Base-by-base conservation (phyloP, 257 asterid genomes). In the Forsythia viridissima region DNA sequence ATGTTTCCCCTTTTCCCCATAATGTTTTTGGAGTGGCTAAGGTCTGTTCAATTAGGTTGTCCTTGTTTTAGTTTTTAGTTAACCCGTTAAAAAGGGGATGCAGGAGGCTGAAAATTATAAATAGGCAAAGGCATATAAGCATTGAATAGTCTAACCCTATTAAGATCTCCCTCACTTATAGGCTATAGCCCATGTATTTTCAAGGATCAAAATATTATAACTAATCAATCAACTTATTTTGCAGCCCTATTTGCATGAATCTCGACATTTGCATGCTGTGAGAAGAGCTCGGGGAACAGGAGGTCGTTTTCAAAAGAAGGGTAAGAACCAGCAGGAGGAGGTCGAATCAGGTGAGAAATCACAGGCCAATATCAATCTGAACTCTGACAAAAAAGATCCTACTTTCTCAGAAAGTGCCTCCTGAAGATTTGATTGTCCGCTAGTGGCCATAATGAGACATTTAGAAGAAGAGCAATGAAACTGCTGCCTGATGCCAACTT, bases 201-300 rank as follows among this genome's bases (percentile, higher is more conserved):
- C 63, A 0, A 16, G 21, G 3, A 18, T 16, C 61, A n/a, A 52
- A 4, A n/a, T 52, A 52, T 13, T 52, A 16, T 7, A 0, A 16
- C 24, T 52, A 52, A 52, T 18, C 21, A 18, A 13, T 52, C 9
- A 52, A 52, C 63, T 52, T 52, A 72, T 80, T 70, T 79, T 78
- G 91, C 96, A 91, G 98, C 97, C 97, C 24, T 94, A 94, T 85
- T 86, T 94, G 92, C 97, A 94, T 72, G 98, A 94, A 84, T 94
- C 97, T 81, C 92, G 97, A 61, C 97, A 94, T 84, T 80, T 85
- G 84, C 98, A 94, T 87, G 98, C 99, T 30, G 82, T 94, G 72
- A 90, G 89, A 87, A 89, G 99, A 83, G 91, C 92, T 63, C 88
- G 97, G 74, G 97, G 98, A 71, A 85, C 76, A 8, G 99, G 99